Evolutionary conservation across 805 yeast genomes (phyloP), one percentile per base, ranked within the genome.

Genomic region (Ogataea henricii): DNA sequence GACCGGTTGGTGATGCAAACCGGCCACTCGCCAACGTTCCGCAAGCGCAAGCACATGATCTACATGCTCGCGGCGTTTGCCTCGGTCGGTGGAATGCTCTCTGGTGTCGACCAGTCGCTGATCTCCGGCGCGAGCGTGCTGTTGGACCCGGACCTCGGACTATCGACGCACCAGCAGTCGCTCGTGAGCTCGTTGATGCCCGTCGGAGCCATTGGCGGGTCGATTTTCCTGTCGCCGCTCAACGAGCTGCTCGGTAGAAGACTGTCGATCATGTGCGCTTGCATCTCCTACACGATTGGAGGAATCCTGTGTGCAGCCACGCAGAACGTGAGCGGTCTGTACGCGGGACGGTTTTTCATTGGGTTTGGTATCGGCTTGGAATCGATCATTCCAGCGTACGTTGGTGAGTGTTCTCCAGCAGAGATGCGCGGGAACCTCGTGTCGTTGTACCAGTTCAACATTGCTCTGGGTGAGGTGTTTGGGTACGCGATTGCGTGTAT

Each of bases 281-380:
- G 85, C 71, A 52, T 81, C 34, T 73, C 79, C 68, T 81, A 82
- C 64, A 80, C 86, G 16, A 54, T 81, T 38, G 87, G 87, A 46
- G 83, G 83, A 49, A 78, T 70, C 25, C 58, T 82, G 46, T 80
- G 84, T 67, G 82, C 84, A 29, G 81, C 79, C 40, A 59, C 79
- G 17, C 70, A 58, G 16, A 60, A 59, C 51, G 70, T 69, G 39
- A 64, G 67, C 26, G 79, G 79, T 69, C 68, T 85, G 73, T 73
- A 74, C 65, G 82, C 82, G 47, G 79, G 85, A 60, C 74, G 87
- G 58, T 77, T 81, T 54, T 59, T 81, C 46, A 67, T 82, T 30
- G 88, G 88, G 50, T 64, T 79, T 32, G 87, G 87, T 57, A 77
- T 82, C 46, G 88, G 88, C 51, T 72, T 82, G 39, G 87, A 81